A percentile compares a stretch with the other conserved stretches of the same genome.
These are phyloP conservation scores for Prunella vulgaris DNA, from an alignment of 257 asterid genomes.

Conservation along the genomic window DNA sequence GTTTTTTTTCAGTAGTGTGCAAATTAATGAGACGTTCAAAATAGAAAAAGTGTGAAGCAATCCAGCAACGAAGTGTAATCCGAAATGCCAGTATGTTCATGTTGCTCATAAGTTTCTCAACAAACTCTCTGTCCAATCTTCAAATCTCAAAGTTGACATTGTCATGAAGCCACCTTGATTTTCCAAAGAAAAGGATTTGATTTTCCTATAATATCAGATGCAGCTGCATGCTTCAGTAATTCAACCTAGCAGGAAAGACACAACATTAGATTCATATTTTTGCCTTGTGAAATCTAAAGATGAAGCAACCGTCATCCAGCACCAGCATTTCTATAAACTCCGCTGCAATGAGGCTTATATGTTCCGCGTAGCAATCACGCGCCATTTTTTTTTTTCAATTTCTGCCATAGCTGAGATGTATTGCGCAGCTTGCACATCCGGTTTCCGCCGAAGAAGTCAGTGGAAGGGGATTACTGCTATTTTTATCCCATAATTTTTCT, in stretches of 20 bases:
- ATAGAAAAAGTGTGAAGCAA: too few species aligned
- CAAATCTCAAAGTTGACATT: neutral
- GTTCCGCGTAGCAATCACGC: neutral
- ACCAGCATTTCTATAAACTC: neutral
- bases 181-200: neutral
- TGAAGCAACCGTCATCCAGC: constrained; percentile 11
- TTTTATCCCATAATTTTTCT: too few species aligned
- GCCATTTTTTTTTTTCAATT: neutral
- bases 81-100: neutral
- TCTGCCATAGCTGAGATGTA: neutral
- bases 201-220: neutral
- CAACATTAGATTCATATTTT: too few species aligned
- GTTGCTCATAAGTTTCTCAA: constrained; percentile 28
- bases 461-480: too few species aligned
- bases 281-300: too few species aligned
- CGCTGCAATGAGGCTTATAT: neutral
- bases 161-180: neutral
- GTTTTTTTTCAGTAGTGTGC: too few species aligned
- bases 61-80: constrained; percentile 29
- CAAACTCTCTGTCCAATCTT: constrained; percentile 23
- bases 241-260: too few species aligned
- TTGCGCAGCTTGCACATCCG: neutral
- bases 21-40: too few species aligned
- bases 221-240: too few species aligned
- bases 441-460: neutral